These are phyloP conservation scores for Waltergamsia citrina DNA, from an alignment of 2,329 filamentous ascomycete genomes.

Conservation along the genomic window DNA sequence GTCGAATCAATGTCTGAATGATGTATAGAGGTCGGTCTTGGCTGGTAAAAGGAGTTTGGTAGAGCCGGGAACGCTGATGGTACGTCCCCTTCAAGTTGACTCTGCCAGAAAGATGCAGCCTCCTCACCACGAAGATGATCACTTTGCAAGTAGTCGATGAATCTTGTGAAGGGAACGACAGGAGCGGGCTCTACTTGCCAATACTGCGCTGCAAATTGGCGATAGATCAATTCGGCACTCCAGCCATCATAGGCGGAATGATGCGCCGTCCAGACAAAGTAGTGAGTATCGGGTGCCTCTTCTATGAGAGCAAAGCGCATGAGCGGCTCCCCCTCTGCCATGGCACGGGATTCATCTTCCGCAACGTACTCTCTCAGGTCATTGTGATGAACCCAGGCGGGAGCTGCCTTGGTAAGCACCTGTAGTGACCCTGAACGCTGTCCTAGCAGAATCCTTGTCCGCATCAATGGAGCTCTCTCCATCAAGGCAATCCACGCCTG, in stretches of 20 bases:
- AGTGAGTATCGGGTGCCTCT: background rate
- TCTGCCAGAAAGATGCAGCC: constrained; percentile 4
- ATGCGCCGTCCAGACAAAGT: constrained; percentile 9
- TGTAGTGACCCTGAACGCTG: constrained; percentile 3
- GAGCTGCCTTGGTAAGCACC: constrained; percentile 2
- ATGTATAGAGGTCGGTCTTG: constrained; percentile 2
- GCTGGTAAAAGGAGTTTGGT: constrained; percentile 4
- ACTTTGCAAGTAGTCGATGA: constrained; percentile 3
- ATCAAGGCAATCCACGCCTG: constrained; percentile 1
- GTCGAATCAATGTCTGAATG: constrained; percentile 3
- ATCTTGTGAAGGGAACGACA: constrained; percentile 3
- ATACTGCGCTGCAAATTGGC: constrained; percentile 3
- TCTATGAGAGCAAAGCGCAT: constrained; percentile 1
- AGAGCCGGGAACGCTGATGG: constrained; percentile 4
- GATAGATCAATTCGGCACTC: constrained; percentile 4
- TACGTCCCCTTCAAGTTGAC: constrained; percentile 4
- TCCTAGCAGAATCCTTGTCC: constrained; percentile 5
- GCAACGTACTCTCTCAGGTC: constrained; percentile 3
- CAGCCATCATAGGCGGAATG: constrained; percentile 12
- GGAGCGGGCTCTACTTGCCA: constrained; percentile 1
- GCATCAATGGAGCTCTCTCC: constrained; percentile 1
- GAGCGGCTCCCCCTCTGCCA: constrained; percentile 4
- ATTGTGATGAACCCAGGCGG: constrained; percentile 3
- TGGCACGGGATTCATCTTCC: constrained; percentile 3
- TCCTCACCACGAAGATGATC: too few species aligned